Evolutionary conservation across 75 land plant species (phyloP).

Genomic region (Selaginella moellendorffii): DNA sequence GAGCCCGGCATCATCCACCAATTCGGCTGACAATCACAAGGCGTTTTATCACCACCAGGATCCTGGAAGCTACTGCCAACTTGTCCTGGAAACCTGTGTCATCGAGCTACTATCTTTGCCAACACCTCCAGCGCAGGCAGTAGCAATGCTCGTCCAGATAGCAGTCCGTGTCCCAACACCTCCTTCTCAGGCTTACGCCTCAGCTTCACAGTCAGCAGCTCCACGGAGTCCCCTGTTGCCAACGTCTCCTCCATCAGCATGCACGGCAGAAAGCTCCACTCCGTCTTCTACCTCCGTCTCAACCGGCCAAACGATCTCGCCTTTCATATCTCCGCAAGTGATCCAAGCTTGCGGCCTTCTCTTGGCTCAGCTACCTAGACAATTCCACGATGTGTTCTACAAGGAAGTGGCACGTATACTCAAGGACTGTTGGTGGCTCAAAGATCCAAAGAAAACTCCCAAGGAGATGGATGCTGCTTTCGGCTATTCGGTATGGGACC

Average conservation of each 20-base stretch:
- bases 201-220: constrained; percentile 8
- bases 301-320: constrained; percentile 13
- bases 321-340: constrained; percentile 55
- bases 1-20: constrained; percentile 29
- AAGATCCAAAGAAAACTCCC: constrained; percentile 49
- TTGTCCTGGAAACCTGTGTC: constrained; percentile 88
- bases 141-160: constrained; percentile 69
- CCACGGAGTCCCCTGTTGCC: constrained; percentile 42
- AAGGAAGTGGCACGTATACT: constrained; percentile 68
- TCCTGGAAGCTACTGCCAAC: constrained; percentile 84
- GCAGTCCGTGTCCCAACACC: constrained; percentile 62
- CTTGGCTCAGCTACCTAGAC: constrained; percentile 77
- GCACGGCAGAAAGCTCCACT: constrained; percentile 32
- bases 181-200: constrained; percentile 40
- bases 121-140: constrained; percentile 37
- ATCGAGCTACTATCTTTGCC: constrained; percentile 92
- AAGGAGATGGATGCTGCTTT: constrained; percentile 77
- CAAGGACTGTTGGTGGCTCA: constrained; percentile 95
- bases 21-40: constrained; percentile 63
- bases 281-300: constrained; percentile 32
- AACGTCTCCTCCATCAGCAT: constrained; percentile 34
- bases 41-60: constrained; percentile 93
- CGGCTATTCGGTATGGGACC: constrained; percentile 80
- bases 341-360: constrained; percentile 98
- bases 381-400: constrained; percentile 74